Percentiles rank a stretch among this genome's conserved stretches.
phyloP scores from a whole-genome alignment of 345 rosid species.

The Corymbia maculata region DNA sequence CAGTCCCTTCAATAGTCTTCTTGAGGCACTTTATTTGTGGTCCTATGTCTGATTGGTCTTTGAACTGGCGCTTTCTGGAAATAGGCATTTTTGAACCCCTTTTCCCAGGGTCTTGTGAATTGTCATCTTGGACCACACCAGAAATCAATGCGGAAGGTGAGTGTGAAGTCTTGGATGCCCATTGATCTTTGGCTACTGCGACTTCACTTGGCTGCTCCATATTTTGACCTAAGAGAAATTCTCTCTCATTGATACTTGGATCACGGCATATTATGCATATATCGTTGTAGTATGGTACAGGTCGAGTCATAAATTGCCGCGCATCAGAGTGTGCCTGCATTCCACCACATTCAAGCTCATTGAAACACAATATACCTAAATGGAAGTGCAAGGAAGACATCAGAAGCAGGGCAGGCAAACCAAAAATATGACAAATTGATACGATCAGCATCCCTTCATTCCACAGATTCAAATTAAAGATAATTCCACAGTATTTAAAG shows the following conservation, averaged over 20 bases:
- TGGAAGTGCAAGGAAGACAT: neutral
- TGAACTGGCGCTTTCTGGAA: constrained; percentile 25
- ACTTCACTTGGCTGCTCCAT: constrained; percentile 36
- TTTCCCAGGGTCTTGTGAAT: constrained; percentile 4
- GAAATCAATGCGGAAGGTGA: constrained; percentile 22
- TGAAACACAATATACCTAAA: neutral
- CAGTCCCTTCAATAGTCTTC: neutral
- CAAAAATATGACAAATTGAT: neutral
- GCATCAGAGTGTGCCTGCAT: constrained; percentile 65
- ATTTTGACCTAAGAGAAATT: constrained; percentile 40
- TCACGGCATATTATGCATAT: constrained; percentile 51
- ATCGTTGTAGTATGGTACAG: constrained; percentile 68
- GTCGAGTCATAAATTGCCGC: constrained; percentile 71
- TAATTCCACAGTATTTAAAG: neutral
- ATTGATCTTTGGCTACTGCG: constrained; percentile 11
- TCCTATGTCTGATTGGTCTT: constrained; percentile 14
- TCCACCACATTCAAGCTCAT: neutral
- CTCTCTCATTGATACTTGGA: constrained; percentile 26
- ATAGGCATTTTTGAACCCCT: constrained; percentile 1
- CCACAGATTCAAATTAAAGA: neutral
- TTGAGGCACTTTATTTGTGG: constrained; percentile 22
- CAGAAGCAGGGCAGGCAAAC: neutral
- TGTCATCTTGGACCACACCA: constrained; percentile 32
- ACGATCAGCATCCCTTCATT: neutral
- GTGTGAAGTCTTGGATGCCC: constrained; percentile 11